A percentile compares a stretch with the other conserved stretches of the same genome.
Evolutionary conservation across 2,329 filamentous ascomycete genomes (phyloP).

Genomic region (Colletotrichum liriopes): DNA sequence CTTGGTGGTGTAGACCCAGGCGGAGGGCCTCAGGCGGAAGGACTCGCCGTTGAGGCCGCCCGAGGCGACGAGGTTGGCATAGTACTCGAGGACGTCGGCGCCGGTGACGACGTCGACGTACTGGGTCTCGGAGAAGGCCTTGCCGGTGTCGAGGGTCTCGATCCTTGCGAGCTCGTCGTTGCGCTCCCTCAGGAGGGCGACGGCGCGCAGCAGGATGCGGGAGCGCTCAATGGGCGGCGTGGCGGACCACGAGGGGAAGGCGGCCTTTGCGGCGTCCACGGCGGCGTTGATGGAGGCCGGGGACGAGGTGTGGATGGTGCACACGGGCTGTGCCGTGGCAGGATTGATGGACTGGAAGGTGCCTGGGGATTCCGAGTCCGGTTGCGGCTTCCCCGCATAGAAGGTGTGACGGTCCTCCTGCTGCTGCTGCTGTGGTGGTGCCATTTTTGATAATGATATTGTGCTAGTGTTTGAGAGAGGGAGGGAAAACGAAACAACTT

Average conservation of each 20-base stretch:
- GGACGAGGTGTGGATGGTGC: conserved; percentile 81
- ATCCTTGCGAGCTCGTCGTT: conserved; percentile 86
- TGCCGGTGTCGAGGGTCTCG: conserved; percentile 90
- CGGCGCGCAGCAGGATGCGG: conserved; percentile 84
- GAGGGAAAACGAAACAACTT: conserved; percentile 7
- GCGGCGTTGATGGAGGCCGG: conserved; percentile 79
- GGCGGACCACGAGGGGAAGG: conserved; percentile 83
- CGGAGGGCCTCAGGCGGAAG: conserved; percentile 79
- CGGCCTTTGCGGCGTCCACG: conserved; percentile 77
- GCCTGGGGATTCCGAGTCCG: conserved; percentile 69
- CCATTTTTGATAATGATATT: conserved; percentile 27
- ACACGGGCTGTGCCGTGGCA: conserved; percentile 77
- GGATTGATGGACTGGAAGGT: conserved; percentile 84
- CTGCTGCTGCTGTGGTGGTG: conserved; percentile 20
- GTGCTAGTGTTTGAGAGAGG: background rate
- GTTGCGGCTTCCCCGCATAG: conserved; percentile 80
- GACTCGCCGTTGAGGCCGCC: conserved; percentile 88
- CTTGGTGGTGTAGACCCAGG: conserved; percentile 88
- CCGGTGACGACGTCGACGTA: conserved; percentile 88
- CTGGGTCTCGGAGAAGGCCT: conserved; percentile 87
- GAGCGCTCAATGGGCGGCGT: conserved; percentile 83
- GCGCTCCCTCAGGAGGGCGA: conserved; percentile 78
- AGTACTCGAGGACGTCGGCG: conserved; percentile 89
- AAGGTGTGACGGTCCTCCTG: conserved; percentile 70
- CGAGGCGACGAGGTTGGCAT: conserved; percentile 83